These are phyloP conservation scores for Cephaloascus fragrans DNA, from an alignment of 805 yeast genomes.

Conservation along the genomic window DNA sequence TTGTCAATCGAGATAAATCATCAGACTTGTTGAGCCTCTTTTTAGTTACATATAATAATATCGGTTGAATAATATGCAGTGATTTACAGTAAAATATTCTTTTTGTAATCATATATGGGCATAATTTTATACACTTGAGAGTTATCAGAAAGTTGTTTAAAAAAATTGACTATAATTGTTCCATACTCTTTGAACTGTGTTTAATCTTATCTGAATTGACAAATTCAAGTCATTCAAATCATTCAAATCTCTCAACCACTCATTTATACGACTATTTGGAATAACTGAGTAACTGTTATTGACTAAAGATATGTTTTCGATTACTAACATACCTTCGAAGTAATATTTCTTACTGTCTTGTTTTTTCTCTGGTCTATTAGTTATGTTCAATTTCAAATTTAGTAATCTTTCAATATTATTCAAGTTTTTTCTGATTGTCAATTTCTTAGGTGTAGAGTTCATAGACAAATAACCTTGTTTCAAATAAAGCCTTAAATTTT, in stretches of 20 bases:
- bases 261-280: constrained; percentile 37
- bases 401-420: constrained; percentile 53
- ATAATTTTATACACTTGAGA: no score
- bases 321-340: constrained; percentile 51
- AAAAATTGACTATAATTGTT: constrained; percentile 42
- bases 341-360: constrained; percentile 16
- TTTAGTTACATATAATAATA: no score
- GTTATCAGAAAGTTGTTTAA: no score
- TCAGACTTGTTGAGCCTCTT: no score
- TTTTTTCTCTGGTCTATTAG: constrained; percentile 9
- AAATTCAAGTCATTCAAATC: constrained; percentile 39
- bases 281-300: constrained; percentile 36
- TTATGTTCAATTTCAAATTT: constrained; percentile 10
- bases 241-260: constrained; percentile 56
- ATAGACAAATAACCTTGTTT: constrained; percentile 24
- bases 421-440: constrained; percentile 30
- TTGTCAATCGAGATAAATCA: neutral
- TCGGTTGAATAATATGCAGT: no score
- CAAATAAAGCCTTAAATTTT: constrained; percentile 15
- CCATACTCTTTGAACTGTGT: constrained; percentile 49
- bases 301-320: constrained; percentile 55
- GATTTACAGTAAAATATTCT: no score
- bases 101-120: no score
- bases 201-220: constrained; percentile 27
- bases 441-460: constrained; percentile 22